Evolutionary conservation across 108 stramenopile species (phyloP).

Genomic region (Nitzschia sp.): DNA sequence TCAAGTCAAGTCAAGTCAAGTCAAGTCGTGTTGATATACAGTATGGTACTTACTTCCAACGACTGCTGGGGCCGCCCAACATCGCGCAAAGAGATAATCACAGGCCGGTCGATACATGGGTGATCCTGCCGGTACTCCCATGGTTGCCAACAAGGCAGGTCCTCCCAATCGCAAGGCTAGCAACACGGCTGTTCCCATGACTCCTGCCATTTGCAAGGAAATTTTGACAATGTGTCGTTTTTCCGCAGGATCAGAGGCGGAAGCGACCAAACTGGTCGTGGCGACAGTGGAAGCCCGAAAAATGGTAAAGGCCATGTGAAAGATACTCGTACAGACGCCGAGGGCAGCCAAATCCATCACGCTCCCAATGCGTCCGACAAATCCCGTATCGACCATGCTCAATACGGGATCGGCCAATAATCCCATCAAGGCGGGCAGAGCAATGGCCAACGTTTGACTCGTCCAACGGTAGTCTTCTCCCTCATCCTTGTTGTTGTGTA

Average conservation of each 20-base stretch:
- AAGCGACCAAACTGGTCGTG: constrained; percentile 52
- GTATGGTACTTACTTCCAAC: constrained; percentile 27
- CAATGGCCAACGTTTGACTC: constrained; percentile 46
- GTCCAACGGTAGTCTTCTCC: constrained; percentile 31
- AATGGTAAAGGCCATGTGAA: constrained; percentile 69
- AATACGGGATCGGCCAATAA: constrained; percentile 65
- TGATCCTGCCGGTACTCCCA: constrained; percentile 46
- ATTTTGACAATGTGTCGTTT: constrained; percentile 37
- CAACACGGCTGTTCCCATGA: constrained; percentile 35
- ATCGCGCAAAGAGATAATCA: constrained; percentile 46
- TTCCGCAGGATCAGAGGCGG: constrained; percentile 24
- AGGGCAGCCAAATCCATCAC: constrained; percentile 55
- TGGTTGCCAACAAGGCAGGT: constrained; percentile 34
- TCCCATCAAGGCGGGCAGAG: constrained; percentile 64
- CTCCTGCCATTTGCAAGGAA: constrained; percentile 35
- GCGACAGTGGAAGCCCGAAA: constrained; percentile 57
- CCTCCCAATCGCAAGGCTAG: constrained; percentile 25
- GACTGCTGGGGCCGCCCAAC: constrained; percentile 61
- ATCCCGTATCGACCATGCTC: constrained; percentile 64
- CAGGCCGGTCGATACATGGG: constrained; percentile 35
- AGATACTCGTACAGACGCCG: constrained; percentile 71
- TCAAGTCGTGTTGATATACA: too few relatives aligned
- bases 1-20: too few relatives aligned
- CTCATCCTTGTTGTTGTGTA: background rate
- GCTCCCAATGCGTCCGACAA: constrained; percentile 51